These are phyloP conservation scores for Pezicula rhizophila DNA, from an alignment of 2,329 filamentous ascomycete species.

Conservation along the genomic window DNA sequence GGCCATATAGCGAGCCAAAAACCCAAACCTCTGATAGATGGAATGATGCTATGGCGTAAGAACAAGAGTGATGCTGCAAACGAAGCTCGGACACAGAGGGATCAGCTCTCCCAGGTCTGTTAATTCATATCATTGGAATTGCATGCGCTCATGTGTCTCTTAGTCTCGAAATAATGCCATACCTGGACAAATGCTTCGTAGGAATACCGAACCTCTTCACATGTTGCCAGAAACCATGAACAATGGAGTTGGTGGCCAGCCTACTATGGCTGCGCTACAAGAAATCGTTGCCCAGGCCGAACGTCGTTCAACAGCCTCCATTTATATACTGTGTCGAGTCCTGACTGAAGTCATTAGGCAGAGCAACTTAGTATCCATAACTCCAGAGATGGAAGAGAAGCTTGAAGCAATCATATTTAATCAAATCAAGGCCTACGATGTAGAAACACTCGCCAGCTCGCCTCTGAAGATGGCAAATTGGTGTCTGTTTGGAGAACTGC, in stretches of 20 bases:
- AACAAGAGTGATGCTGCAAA: constrained; percentile 86
- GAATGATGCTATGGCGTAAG: constrained; percentile 97
- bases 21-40: constrained; percentile 91
- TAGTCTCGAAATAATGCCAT: constrained; percentile 2
- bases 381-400: constrained; percentile 86
- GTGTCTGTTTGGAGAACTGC: constrained; percentile 85
- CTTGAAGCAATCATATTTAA: constrained; percentile 93
- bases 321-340: constrained; percentile 91
- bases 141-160: constrained; percentile 19
- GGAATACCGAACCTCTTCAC: constrained; percentile 64
- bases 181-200: constrained; percentile 45
- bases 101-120: constrained; percentile 33
- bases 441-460: constrained; percentile 71
- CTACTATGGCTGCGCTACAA: constrained; percentile 43
- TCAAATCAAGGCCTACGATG: constrained; percentile 85
- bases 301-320: constrained; percentile 85
- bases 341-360: constrained; percentile 91
- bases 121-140: neutral
- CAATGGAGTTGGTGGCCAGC: constrained; percentile 9
- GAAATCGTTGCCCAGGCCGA: constrained; percentile 76
- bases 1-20: constrained; percentile 93
- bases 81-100: constrained; percentile 54
- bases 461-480: constrained; percentile 88
- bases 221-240: constrained; percentile 15
- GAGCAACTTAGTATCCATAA: constrained; percentile 76